These are phyloP conservation scores for Allium sativum DNA, from an alignment of 106 monocot species.

Conservation along the genomic window DNA sequence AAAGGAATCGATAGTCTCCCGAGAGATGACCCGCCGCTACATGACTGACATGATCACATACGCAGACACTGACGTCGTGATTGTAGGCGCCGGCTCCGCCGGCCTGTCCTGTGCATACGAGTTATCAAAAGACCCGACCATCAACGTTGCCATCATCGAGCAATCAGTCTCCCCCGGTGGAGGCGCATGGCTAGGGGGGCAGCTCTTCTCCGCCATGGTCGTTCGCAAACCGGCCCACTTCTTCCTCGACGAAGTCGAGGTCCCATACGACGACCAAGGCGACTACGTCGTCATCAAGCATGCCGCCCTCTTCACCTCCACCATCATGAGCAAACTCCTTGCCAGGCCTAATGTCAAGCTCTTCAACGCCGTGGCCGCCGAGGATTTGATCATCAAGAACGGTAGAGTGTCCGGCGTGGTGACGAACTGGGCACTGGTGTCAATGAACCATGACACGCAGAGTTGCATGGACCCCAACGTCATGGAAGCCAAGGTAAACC, in stretches of 20 bases:
- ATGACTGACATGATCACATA: constrained; percentile 99
- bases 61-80: constrained; percentile 91
- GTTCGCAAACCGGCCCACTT: constrained; percentile 92
- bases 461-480: constrained; percentile 96
- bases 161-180: constrained; percentile 97
- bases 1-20: constrained; percentile 80
- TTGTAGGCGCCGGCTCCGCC: constrained; percentile 74
- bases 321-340: constrained; percentile 74
- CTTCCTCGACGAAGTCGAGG: constrained; percentile 76
- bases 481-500: constrained; percentile 60
- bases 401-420: constrained; percentile 79
- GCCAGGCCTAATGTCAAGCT: constrained; percentile 90
- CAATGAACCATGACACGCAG: constrained; percentile 97
- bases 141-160: constrained; percentile 68
- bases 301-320: constrained; percentile 91
- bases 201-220: constrained; percentile 98
- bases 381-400: constrained; percentile 88
- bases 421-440: constrained; percentile 94
- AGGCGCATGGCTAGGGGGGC: constrained; percentile 96
- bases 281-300: constrained; percentile 83
- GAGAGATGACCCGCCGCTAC: constrained; percentile 95
- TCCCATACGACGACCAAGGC: constrained; percentile 69
- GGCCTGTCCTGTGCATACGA: constrained; percentile 89
- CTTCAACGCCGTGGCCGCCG: constrained; percentile 90
- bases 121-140: constrained; percentile 68